These are phyloP conservation scores for Mycosphaerella sp. DNA, from an alignment of 2,329 filamentous ascomycete genomes.

Conservation along the genomic window DNA sequence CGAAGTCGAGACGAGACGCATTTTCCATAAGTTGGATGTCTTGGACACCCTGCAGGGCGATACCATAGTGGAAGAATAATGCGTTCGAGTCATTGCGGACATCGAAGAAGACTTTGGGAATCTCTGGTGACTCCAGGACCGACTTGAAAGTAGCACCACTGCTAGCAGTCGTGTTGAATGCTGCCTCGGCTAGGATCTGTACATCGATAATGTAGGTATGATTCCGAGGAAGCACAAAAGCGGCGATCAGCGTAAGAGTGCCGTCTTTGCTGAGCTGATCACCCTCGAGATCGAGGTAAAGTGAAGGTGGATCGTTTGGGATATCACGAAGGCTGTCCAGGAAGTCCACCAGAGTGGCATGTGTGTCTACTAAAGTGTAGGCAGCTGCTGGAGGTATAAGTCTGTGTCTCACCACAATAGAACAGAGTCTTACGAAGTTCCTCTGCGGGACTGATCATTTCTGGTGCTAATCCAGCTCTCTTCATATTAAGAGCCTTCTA, in stretches of 20 bases:
- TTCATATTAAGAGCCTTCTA: background rate
- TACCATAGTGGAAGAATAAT: conserved; percentile 42
- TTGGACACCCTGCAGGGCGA: conserved; percentile 42
- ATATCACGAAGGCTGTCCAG: background rate
- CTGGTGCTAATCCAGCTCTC: background rate
- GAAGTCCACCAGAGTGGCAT: background rate
- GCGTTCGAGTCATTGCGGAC: conserved; percentile 55
- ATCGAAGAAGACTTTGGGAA: conserved; percentile 54
- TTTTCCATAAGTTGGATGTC: conserved; percentile 56
- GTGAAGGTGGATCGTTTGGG: conserved; percentile 1
- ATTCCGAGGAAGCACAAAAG: conserved; percentile 34
- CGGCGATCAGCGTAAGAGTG: conserved; percentile 42
- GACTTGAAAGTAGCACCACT: conserved; percentile 30
- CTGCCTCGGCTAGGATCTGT: conserved; percentile 32
- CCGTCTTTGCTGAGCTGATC: conserved; percentile 41
- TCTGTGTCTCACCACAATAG: background rate
- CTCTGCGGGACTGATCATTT: background rate
- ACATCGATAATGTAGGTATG: conserved; percentile 45
- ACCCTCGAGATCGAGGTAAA: conserved; percentile 49
- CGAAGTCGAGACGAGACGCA: conserved; percentile 30
- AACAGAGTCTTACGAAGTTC: background rate
- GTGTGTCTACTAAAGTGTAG: background rate
- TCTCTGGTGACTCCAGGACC: conserved; percentile 42
- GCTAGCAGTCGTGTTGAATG: conserved; percentile 36
- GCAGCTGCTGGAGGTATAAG: background rate